phyloP scores from a whole-genome alignment of 768 basidiomycete species.

The Rhodotorula graminis region DNA sequence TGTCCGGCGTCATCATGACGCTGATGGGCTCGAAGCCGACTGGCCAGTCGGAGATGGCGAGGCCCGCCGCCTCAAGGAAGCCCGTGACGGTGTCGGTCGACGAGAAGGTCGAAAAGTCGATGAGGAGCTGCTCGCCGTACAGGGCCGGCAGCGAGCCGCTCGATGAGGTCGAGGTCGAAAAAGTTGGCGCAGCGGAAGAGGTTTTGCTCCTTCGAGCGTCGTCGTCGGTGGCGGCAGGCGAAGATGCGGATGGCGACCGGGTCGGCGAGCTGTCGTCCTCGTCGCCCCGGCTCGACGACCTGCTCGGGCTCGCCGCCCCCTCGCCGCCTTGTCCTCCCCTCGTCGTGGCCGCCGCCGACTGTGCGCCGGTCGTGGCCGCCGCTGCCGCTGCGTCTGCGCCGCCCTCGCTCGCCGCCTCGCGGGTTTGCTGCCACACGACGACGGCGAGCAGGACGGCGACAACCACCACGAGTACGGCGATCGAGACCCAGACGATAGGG shows the following conservation, averaged over 20 bases:
- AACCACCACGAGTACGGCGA: not conserved
- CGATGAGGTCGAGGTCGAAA: not conserved
- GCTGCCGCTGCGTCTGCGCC: no score
- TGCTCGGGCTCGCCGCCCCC: no score
- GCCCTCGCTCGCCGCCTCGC: no score
- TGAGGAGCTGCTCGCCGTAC: slow-evolving; percentile 1
- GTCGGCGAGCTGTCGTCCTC: no score
- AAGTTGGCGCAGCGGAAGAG: not conserved
- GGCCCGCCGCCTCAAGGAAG: not conserved
- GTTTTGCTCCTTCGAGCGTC: not conserved
- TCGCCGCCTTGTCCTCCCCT: no score
- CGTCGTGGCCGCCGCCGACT: no score
- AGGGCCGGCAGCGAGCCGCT: not conserved
- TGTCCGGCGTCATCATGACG: not conserved
- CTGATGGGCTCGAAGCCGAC: slow-evolving; percentile 7
- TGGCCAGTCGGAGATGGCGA: not conserved
- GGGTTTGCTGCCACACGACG: not conserved
- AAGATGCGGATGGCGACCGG: no score
- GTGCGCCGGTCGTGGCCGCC: no score
- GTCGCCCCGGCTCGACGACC: no score
- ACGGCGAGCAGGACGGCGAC: not conserved
- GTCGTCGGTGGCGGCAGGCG: no score
- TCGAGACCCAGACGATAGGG: not conserved
- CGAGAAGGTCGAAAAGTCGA: slow-evolving; percentile 4
- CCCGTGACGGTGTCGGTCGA: not conserved